Evolutionary conservation across 805 yeast genomes (phyloP).

Genomic region (Diddensiella santjacobensis): DNA sequence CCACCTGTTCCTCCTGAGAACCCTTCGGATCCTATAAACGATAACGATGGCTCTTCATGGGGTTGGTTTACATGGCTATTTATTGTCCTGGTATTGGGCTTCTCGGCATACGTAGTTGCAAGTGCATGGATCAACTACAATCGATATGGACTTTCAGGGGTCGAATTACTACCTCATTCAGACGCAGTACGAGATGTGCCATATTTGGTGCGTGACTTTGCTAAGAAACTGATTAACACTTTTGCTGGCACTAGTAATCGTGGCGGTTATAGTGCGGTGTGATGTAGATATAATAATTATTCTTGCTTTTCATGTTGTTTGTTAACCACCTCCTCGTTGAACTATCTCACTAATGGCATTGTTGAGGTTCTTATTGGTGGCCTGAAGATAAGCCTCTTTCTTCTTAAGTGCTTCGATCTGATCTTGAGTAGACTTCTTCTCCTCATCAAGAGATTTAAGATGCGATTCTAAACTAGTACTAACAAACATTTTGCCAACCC

Average conservation of each 20-base stretch:
- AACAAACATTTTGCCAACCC: conserved; percentile 67
- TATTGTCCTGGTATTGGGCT: conserved; percentile 64
- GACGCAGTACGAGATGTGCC: conserved; percentile 61
- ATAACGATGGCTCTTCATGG: conserved; percentile 42
- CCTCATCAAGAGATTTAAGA: conserved; percentile 45
- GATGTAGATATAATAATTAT: conserved; percentile 16
- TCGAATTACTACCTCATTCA: conserved; percentile 44
- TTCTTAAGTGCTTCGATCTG: conserved; percentile 57
- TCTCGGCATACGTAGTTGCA: conserved; percentile 67
- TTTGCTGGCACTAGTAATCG: conserved; percentile 57
- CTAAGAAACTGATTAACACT: conserved; percentile 65
- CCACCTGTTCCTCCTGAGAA: conserved; percentile 3
- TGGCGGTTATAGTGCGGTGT: conserved; percentile 94
- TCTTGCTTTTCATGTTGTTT: not conserved
- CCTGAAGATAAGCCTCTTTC: conserved; percentile 68
- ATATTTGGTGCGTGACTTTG: conserved; percentile 68
- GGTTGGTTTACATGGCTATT: conserved; percentile 84
- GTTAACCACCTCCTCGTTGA: not conserved
- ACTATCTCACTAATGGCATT: conserved; percentile 54
- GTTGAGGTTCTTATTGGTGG: conserved; percentile 71
- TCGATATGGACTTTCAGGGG: conserved; percentile 61
- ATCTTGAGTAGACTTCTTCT: conserved; percentile 53
- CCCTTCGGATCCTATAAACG: conserved; percentile 22
- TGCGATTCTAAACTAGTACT: conserved; percentile 45
- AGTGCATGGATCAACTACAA: conserved; percentile 75